phyloP scores from a whole-genome alignment of 306 rosid genomes.

The Fragaria iinumae region DNA sequence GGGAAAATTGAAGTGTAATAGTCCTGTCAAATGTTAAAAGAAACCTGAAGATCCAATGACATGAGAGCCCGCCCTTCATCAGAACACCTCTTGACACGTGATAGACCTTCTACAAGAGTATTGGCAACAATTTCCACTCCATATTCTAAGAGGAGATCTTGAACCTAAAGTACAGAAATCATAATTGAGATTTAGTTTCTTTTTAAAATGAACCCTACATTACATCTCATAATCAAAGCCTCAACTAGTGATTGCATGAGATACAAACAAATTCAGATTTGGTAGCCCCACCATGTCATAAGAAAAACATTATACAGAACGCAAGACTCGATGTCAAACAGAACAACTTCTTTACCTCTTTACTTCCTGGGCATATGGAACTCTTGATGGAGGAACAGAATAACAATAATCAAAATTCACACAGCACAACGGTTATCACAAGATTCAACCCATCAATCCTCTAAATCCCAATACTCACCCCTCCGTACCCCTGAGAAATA shows the following conservation, averaged over 20 bases:
- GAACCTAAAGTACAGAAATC: constrained; percentile 48
- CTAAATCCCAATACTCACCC: not conserved
- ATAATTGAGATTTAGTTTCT: constrained; percentile 20
- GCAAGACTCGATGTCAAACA: not conserved
- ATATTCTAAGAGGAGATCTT: constrained; percentile 65
- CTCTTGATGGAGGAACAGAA: not conserved
- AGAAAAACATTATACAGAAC: not conserved
- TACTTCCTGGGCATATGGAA: not conserved
- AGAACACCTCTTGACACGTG: constrained; percentile 89
- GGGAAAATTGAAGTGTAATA: not conserved
- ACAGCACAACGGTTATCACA: not conserved
- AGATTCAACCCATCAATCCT: not conserved
- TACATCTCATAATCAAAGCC: not conserved
- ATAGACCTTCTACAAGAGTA: constrained; percentile 91
- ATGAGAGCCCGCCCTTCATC: constrained; percentile 97
- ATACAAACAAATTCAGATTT: not conserved
- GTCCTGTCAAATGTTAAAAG: constrained; percentile 17
- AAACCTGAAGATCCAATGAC: constrained; percentile 96
- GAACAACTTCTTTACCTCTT: not conserved
- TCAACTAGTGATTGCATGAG: not conserved
- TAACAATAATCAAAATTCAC: not conserved
- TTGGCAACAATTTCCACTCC: constrained; percentile 86
- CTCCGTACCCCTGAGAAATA: not conserved
- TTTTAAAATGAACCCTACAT: not conserved
- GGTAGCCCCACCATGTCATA: not conserved